Conservation (phyloP, 352 stramenopile species). For the Phytophthora quininea region DNA sequence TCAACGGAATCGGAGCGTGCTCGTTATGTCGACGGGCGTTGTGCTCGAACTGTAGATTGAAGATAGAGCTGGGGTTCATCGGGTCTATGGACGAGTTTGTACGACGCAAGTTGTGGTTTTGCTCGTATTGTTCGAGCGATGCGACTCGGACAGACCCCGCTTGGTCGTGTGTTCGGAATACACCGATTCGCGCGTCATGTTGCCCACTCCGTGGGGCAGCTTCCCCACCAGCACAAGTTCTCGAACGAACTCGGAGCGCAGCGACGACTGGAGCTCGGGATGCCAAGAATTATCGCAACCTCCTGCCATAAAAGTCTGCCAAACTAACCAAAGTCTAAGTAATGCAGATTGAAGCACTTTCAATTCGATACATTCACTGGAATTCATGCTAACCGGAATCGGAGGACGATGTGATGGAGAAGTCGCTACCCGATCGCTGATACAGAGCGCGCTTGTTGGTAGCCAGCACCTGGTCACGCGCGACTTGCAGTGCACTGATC, state of each 20-base stretch:
- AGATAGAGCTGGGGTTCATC: constrained; percentile 33
- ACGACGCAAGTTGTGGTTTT: constrained; percentile 40
- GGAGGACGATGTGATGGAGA: constrained; percentile 32
- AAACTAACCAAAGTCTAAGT: background rate
- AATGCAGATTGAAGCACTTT: background rate
- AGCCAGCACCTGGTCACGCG: constrained; percentile 20
- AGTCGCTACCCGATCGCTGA: constrained; percentile 22
- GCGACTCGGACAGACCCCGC: constrained; percentile 16
- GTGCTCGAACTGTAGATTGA: constrained; percentile 29
- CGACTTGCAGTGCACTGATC: constrained; percentile 35
- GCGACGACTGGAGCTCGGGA: constrained; percentile 25
- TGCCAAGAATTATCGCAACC: constrained; percentile 27
- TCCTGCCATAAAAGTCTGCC: constrained; percentile 11
- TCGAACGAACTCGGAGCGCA: constrained; percentile 17
- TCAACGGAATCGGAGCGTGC: constrained; percentile 29
- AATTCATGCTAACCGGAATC: constrained; percentile 10
- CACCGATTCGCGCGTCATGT: constrained; percentile 6
- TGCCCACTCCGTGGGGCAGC: constrained; percentile 25
- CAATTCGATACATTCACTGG: background rate
- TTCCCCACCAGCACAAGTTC: constrained; percentile 20
- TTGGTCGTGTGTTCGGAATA: constrained; percentile 33
- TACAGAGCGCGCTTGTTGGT: constrained; percentile 7
- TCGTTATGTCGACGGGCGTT: constrained; percentile 32
- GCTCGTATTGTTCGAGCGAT: constrained; percentile 29
- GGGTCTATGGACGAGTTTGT: constrained; percentile 16